These are phyloP conservation scores for Ceratobasidium sp. DNA, from an alignment of 1,284 basidiomycete genomes.

Conservation along the genomic window DNA sequence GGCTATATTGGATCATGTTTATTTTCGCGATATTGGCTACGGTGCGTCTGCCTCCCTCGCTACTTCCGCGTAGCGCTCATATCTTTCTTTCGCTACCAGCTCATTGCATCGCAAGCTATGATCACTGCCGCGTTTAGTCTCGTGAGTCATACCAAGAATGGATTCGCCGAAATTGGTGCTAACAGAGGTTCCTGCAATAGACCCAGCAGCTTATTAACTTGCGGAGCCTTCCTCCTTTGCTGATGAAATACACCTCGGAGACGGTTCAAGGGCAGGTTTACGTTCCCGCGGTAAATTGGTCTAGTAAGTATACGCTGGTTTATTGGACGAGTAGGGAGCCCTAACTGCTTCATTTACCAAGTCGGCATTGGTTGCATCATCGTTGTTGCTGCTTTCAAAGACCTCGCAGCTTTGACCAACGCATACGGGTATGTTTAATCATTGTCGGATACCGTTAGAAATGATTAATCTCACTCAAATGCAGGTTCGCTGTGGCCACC, in stretches of 20 bases:
- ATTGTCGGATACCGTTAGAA: background rate
- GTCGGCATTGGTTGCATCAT: constrained; percentile 70
- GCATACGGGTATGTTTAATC: constrained; percentile 61
- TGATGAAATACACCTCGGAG: constrained; percentile 71
- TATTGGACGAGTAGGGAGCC: background rate
- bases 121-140: constrained; percentile 78
- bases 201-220: constrained; percentile 74
- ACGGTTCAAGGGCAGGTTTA: constrained; percentile 74
- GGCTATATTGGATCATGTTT: constrained; percentile 73
- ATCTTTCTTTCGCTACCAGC: constrained; percentile 53
- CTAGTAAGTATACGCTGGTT: constrained; percentile 53
- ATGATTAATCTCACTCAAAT: constrained; percentile 8
- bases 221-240: constrained; percentile 67
- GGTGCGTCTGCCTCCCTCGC: constrained; percentile 56
- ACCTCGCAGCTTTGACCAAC: constrained; percentile 65
- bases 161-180: constrained; percentile 16
- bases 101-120: constrained; percentile 75
- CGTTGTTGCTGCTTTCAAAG: constrained; percentile 70
- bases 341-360: constrained; percentile 39
- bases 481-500: constrained; percentile 71
- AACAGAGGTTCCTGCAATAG: constrained; percentile 31
- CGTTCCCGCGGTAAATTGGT: constrained; percentile 71
- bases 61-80: constrained; percentile 24
- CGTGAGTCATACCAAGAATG: constrained; percentile 44
- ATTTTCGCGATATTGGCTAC: constrained; percentile 74